Conservation (phyloP, 169 alveolate genomes). For the Theileria annulata region DNA sequence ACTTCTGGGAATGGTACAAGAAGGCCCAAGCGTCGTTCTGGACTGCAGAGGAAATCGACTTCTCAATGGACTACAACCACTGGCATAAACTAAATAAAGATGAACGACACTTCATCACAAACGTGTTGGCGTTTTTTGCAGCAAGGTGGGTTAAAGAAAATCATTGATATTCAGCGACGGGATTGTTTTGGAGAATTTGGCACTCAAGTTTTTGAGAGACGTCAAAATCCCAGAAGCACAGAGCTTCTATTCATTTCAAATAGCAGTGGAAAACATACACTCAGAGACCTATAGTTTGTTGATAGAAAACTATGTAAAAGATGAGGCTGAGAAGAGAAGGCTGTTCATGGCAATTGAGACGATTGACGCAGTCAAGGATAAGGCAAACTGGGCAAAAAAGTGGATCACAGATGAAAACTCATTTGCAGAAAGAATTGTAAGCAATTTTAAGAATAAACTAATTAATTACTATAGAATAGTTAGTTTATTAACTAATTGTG, state of each 20-base stretch:
- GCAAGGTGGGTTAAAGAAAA: constrained; percentile 73
- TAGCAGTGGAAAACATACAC: constrained; percentile 98
- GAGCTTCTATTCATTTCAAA: constrained; percentile 96
- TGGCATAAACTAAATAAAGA: constrained; percentile 89
- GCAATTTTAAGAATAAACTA: not conserved
- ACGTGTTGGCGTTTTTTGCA: constrained; percentile 96
- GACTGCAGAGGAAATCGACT: constrained; percentile 98
- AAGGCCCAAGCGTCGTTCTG: constrained; percentile 97
- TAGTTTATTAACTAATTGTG: not conserved
- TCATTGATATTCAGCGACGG: constrained; percentile 88
- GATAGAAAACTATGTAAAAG: constrained; percentile 88
- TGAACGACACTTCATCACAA: constrained; percentile 92
- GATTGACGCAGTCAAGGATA: constrained; percentile 89
- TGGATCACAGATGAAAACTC: constrained; percentile 93
- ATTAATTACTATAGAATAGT: not conserved
- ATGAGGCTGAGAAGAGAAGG: constrained; percentile 88
- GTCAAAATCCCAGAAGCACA: constrained; percentile 96
- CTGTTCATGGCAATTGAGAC: constrained; percentile 93
- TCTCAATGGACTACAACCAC: constrained; percentile 91
- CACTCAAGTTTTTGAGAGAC: constrained; percentile 91
- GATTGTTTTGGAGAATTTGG: constrained; percentile 96
- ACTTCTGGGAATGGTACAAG: constrained; percentile 96
- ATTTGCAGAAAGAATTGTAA: constrained; percentile 94
- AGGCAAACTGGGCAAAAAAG: constrained; percentile 97
- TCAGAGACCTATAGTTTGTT: constrained; percentile 94